Conservation (phyloP, 73 alveolate species). For the Symbiodinium natans region DNA sequence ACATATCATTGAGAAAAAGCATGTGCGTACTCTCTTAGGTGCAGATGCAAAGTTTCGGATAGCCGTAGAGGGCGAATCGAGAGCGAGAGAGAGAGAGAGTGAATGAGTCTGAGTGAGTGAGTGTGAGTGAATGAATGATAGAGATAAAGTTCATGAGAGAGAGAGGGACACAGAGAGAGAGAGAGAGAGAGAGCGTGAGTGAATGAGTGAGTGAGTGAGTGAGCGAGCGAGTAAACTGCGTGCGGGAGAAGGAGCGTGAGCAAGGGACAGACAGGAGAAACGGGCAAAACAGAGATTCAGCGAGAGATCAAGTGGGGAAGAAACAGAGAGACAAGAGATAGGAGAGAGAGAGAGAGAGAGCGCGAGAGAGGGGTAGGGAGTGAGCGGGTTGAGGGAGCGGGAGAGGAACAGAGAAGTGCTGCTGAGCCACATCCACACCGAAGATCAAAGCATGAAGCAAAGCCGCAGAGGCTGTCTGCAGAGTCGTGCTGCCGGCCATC, state of each 20-base stretch:
- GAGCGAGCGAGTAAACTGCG: not conserved
- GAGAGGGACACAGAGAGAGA: too few relatives aligned
- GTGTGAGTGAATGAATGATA: too few relatives aligned
- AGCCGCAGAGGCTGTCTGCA: conserved; percentile 38
- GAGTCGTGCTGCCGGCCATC: conserved; percentile 43
- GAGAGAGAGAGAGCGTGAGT: too few relatives aligned
- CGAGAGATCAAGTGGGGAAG: not conserved
- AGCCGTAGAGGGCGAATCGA: too few relatives aligned
- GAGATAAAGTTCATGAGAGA: too few relatives aligned
- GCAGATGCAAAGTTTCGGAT: too few relatives aligned
- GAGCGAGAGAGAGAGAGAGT: too few relatives aligned
- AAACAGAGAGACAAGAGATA: not conserved
- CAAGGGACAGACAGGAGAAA: not conserved
- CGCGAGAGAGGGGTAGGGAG: not conserved
- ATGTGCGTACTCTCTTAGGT: too few relatives aligned
- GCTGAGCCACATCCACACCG: conserved; percentile 25
- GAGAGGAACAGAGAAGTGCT: not conserved
- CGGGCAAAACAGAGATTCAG: not conserved
- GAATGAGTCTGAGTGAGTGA: too few relatives aligned
- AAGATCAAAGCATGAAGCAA: conserved; percentile 38
- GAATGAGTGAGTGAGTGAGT: not conserved
- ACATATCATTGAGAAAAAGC: too few relatives aligned
- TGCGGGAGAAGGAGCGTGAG: not conserved
- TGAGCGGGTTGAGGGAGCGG: not conserved
- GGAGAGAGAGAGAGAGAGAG: not conserved